Base-by-base conservation (phyloP, 148 eudicot species). In the Oxyria digyna region DNA sequence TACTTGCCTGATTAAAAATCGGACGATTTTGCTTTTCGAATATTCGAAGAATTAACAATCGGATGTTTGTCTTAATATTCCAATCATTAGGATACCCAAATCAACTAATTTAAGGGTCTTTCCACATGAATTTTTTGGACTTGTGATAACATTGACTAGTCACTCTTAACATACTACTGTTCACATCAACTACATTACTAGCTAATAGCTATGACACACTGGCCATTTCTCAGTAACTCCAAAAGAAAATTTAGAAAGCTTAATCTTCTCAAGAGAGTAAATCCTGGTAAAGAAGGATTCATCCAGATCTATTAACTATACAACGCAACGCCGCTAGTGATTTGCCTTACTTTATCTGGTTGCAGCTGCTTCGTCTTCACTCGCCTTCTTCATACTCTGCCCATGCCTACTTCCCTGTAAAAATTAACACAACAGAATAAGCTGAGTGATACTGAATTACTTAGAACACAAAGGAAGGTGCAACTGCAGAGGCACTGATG, bases 341-440 rank as follows among this genome's bases (percentile, higher is more conserved):
- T 8, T 15, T 14, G 4, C 29, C 35, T 15, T 57, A 35, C 68
- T 40, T 70, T 67, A 79, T 67, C 67, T 73, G 11, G 76, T 43
- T 17, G 84, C 76, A 37, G 70, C 69, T 4, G 81, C 35, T 42
- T 74, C 82, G 31, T 81, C 89, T 69, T 83, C 89, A n/a, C 76
- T 63, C 11, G 73, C 40, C 77, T 82, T 91, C 73, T 75, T 84
- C 26, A 72, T 62, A 4, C 77, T 74, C 41, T 65, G 84, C 33
- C 78, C 89, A 48, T 74, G 84, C 83, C 74, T 91, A 72, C 32
- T 79, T 77, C 87, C 89, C 84, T 85, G 76, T 42, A 67, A 62
- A 70, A 74, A 72, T 78, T 62, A 46, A 38, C 12, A 66, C 46
- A n/a, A 10, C 27, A 24, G 35, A 33, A 55, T 55, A 14, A 55